Evolutionary conservation across 441 rosid genomes (phyloP).

Genomic region (Erysimum pusillum): DNA sequence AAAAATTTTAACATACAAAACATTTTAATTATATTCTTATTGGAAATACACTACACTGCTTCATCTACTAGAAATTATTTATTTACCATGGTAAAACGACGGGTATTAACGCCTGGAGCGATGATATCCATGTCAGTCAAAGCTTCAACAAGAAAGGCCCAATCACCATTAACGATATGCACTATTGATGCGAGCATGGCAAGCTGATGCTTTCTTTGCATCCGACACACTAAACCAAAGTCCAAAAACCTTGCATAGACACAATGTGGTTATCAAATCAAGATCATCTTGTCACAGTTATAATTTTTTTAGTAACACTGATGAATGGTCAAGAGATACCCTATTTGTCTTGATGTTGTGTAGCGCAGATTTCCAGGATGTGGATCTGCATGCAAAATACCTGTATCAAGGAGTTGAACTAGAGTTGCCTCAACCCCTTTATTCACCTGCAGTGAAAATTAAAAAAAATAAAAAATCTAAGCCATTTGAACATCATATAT

Average conservation of each 20-base stretch:
- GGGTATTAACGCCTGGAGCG: conserved; percentile 77
- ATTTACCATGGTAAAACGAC: conserved; percentile 76
- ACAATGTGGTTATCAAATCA: conserved; percentile 33
- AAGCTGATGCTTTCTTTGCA: conserved; percentile 91
- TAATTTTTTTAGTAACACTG: conserved; percentile 30
- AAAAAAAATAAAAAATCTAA: conserved; percentile 15
- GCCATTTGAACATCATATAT: conserved; percentile 5
- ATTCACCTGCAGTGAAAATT: conserved; percentile 64
- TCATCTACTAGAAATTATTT: conserved; percentile 16
- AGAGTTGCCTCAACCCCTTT: conserved; percentile 95
- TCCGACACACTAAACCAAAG: conserved; percentile 93
- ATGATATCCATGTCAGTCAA: conserved; percentile 93
- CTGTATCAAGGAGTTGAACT: conserved; percentile 95
- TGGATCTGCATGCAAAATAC: conserved; percentile 96
- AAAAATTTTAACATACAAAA: background rate
- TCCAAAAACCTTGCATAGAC: conserved; percentile 79
- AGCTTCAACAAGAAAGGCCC: conserved; percentile 81
- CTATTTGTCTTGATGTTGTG: conserved; percentile 82
- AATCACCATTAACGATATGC: conserved; percentile 94
- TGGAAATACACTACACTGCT: background rate
- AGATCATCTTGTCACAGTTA: conserved; percentile 32
- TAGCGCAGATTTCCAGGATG: conserved; percentile 97
- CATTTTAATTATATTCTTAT: background rate
- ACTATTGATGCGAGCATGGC: conserved; percentile 96
- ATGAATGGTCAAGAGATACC: conserved; percentile 56